These are phyloP conservation scores for Skeletonema menzelii DNA, from an alignment of 108 stramenopile genomes.

Conservation along the genomic window DNA sequence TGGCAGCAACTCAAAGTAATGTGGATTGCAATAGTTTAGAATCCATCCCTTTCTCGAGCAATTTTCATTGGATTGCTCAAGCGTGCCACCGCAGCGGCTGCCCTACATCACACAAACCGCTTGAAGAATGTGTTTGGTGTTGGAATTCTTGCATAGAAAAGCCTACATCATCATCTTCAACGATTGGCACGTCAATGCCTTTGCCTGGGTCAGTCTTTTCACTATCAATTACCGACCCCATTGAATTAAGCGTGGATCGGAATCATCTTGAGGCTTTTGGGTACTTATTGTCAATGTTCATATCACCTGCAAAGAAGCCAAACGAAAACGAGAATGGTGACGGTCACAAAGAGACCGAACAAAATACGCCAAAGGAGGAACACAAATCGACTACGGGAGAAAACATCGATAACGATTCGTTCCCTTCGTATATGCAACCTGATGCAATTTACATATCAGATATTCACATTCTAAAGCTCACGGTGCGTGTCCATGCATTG, in stretches of 20 bases:
- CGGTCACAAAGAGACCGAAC: background rate
- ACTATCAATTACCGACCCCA: conserved; percentile 59
- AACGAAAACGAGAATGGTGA: conserved; percentile 5
- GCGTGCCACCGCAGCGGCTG: conserved; percentile 47
- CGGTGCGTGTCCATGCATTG: conserved; percentile 68
- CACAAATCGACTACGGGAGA: background rate
- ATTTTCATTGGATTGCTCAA: conserved; percentile 66
- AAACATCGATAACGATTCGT: conserved; percentile 32
- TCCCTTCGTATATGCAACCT: conserved; percentile 73
- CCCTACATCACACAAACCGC: conserved; percentile 51
- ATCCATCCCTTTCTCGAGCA: conserved; percentile 55
- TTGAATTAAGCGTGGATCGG: conserved; percentile 78
- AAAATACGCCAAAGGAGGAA: conserved; percentile 1
- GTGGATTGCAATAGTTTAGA: conserved; percentile 64
- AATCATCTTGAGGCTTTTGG: conserved; percentile 53
- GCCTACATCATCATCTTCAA: background rate
- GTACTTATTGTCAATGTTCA: conserved; percentile 50
- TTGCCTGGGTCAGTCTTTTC: conserved; percentile 71
- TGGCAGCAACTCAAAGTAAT: conserved; percentile 28
- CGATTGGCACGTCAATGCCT: conserved; percentile 55
- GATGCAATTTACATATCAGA: conserved; percentile 67
- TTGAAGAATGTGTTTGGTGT: conserved; percentile 54
- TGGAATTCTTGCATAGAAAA: conserved; percentile 48
- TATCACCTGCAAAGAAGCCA: conserved; percentile 3
- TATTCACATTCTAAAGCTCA: conserved; percentile 52